phyloP scores from a whole-genome alignment of 2,329 filamentous ascomycete species.

The Fusarium gaditjirri region DNA sequence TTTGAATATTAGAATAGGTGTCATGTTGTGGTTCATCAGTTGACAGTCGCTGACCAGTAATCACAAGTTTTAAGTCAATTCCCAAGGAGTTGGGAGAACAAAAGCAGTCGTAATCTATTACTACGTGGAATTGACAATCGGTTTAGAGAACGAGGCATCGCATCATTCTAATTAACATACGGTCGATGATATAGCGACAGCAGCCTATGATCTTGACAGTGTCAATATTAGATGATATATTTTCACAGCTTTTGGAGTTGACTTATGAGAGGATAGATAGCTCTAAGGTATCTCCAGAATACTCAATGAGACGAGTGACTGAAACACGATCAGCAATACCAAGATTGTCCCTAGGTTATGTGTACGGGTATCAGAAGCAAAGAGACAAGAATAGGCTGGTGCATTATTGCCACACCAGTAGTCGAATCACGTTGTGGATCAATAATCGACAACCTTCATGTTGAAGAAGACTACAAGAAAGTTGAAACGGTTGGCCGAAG shows the following conservation, averaged over 20 bases:
- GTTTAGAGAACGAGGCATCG: background rate
- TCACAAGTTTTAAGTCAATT: background rate
- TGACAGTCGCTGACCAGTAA: background rate
- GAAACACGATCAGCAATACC: background rate
- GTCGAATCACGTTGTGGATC: slow-evolving; percentile 27
- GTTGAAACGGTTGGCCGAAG: background rate
- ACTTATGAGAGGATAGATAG: background rate
- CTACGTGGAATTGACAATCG: background rate
- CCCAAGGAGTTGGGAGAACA: background rate
- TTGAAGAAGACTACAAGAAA: background rate
- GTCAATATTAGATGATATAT: background rate
- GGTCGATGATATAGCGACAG: background rate
- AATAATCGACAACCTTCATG: slow-evolving; percentile 16
- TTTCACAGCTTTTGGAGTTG: background rate
- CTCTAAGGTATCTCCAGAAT: background rate
- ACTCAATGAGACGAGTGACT: background rate
- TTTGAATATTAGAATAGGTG: slow-evolving; percentile 7
- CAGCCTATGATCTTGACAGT: background rate
- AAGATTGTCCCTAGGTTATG: background rate
- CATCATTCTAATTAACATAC: background rate
- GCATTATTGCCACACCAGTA: slow-evolving; percentile 7
- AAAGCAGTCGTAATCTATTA: slow-evolving; percentile 9
- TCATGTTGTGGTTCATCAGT: background rate
- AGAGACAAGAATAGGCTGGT: background rate
- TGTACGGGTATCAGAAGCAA: slow-evolving; percentile 6